Base-by-base conservation (phyloP, 371 early-diverging fungal genomes). In the Dichotomocladium elegans region DNA sequence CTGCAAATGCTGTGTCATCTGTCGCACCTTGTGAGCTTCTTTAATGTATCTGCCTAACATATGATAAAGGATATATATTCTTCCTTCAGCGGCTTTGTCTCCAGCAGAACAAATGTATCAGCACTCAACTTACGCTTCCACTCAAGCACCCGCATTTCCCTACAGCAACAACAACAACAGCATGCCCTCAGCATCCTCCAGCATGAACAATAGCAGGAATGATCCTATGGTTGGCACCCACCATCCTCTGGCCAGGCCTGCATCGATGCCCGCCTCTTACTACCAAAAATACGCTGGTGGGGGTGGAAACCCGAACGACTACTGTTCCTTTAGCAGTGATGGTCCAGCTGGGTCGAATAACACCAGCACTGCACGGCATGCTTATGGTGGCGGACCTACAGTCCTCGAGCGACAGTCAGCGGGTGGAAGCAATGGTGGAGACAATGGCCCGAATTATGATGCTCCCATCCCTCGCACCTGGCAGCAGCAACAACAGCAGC, bases 251-350 rank as follows among this genome's bases (percentile, higher is more conserved):
- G 55, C 48, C 41, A 49, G 59, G 48, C 59, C 59, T 22, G 47
- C 58, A 41, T 58, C 58, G 33, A 45, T 58, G 53, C 59, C 55
- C 12, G 31, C 55, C 9, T 48, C 55, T 3, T 55, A 55, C 41
- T 47, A 55, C 33, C 55, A 37, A 28, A 55, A 55, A 48, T 55
- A 55, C 46, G n/a, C 29, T 26, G 27, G 12, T 7, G 30, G 25
- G 24, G 28, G 24, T 29, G 21, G 30, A 0, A 31, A 52, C 19
- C 41, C 53, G 3, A 14, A 17, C 30, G 43, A 24, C 31, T 30
- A 48, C 41, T 47, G n/a, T n/a, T n/a, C n/a, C n/a, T n/a, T 4
- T 14, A 24, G 5, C 15, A 54, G 35, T 14, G 28, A 26, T 27
- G 41, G 40, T 14, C 41, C 41, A 0, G 15, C 17, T 46, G 14